Base-by-base conservation (phyloP, 176 grass and related monocot genomes). In the Coix lacrymajobi region DNA sequence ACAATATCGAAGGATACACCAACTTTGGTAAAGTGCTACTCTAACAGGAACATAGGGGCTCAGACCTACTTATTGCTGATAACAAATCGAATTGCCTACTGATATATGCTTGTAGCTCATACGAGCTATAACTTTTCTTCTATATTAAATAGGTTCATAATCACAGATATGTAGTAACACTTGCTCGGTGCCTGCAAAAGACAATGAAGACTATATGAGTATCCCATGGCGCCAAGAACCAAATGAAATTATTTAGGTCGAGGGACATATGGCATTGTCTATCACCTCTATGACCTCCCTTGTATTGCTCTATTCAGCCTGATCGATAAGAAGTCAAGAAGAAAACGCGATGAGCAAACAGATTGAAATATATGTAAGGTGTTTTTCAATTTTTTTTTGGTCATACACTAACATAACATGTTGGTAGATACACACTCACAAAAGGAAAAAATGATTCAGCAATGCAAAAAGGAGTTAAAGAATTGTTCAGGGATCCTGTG, bases 1-100 rank as follows among this genome's bases (percentile, higher is more conserved):
- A 36, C 24, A 71, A 41, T 44, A 71, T 24, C 33, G 58, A 22
- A 29, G 31, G 28, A 72, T 71, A 73, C 34, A 78, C n/a, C 24
- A 26, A 69, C 19, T 62, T 28, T 6, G 20, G 48, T 22, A 56
- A 34, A 39, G 65, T 49, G 52, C 48, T 29, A 45, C n/a, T 71
- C 11, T 36, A 66, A 58, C 44, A 73, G 34, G 25, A 60, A 52
- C 28, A 81, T 15, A 8, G 19, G 19, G 52, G 67, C 20, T 79
- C 16, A 22, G 66, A 60, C 48, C 83, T 86, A 86, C 29, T 90
- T 83, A 86, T 90, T 86, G 36, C 45, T 82, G 44, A 66, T 57
- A 86, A 79, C 37, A 74, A 83, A 90, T 78, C 13, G 10, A 90
- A 86, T 83, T 73, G 72, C 58, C 88, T 86, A 83, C 66, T 57